phyloP scores from a whole-genome alignment of 192 early-diverging fungal species.

The Coemansia sp. region DNA sequence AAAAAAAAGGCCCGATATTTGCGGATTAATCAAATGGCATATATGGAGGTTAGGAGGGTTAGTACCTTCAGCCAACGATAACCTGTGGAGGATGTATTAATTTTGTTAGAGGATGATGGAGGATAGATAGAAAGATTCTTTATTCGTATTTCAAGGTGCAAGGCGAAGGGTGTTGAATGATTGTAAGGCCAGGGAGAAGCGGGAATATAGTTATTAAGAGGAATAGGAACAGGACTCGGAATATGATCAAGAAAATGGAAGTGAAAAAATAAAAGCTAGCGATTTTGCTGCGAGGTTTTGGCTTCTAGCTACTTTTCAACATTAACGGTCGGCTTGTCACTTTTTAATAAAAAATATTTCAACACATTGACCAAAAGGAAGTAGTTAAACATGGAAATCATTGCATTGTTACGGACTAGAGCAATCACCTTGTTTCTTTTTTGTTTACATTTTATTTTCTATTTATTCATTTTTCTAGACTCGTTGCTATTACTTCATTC shows the following conservation, averaged over 20 bases:
- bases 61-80: not conserved
- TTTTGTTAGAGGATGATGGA: not conserved
- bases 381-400: not conserved
- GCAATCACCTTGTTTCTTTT: not conserved
- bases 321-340: not conserved
- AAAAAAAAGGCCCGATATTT: not conserved
- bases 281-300: not conserved
- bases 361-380: not conserved
- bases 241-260: not conserved
- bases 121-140: not conserved
- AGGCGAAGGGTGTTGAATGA: not conserved
- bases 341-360: not conserved
- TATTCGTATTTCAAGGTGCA: not conserved
- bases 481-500: not conserved
- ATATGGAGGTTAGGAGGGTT: no score
- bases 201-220: not conserved
- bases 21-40: not conserved
- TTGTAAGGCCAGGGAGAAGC: not conserved
- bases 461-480: not conserved
- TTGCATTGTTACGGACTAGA: not conserved
- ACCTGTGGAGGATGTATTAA: not conserved
- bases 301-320: not conserved
- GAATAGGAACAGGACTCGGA: not conserved
- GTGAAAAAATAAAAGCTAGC: no score
- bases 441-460: constrained; percentile 6